Conservation (phyloP, 2,329 filamentous ascomycete species). For the Calonectria hawksworthii region DNA sequence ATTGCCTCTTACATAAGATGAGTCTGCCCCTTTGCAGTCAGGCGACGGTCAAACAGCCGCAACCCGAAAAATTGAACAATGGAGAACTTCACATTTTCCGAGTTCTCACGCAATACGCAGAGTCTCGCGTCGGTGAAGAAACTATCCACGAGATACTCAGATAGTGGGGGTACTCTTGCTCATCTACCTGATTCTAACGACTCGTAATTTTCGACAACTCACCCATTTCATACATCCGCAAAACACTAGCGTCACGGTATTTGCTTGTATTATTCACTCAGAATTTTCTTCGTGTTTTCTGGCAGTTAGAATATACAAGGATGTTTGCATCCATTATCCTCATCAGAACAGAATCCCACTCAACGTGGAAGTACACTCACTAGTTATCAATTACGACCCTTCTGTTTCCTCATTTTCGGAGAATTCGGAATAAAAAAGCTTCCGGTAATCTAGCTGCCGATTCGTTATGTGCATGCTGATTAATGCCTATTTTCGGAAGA, state of each 20-base stretch:
- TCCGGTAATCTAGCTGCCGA: not conserved
- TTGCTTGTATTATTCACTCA: not conserved
- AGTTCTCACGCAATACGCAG: accelerated
- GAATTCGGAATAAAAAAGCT: not conserved
- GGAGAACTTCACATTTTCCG: not conserved
- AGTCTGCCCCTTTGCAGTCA: not conserved
- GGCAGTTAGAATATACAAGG: not conserved
- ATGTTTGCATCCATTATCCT: not conserved
- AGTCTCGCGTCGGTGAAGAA: not conserved
- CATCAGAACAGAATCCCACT: not conserved
- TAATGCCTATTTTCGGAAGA: no score
- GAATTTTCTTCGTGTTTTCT: not conserved
- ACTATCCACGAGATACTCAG: not conserved
- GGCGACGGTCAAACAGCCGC: not conserved
- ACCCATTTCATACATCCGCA: not conserved
- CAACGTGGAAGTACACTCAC: not conserved
- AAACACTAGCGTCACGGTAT: not conserved
- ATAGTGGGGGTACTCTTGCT: not conserved
- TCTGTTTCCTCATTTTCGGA: not conserved
- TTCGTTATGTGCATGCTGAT: not conserved
- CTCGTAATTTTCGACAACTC: not conserved
- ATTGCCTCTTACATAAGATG: not conserved
- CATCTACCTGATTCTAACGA: not conserved
- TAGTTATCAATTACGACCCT: not conserved
- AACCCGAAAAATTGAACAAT: not conserved